Evolutionary conservation across 2,329 filamentous ascomycete genomes (phyloP).

Genomic region (Monosporascus sp.): DNA sequence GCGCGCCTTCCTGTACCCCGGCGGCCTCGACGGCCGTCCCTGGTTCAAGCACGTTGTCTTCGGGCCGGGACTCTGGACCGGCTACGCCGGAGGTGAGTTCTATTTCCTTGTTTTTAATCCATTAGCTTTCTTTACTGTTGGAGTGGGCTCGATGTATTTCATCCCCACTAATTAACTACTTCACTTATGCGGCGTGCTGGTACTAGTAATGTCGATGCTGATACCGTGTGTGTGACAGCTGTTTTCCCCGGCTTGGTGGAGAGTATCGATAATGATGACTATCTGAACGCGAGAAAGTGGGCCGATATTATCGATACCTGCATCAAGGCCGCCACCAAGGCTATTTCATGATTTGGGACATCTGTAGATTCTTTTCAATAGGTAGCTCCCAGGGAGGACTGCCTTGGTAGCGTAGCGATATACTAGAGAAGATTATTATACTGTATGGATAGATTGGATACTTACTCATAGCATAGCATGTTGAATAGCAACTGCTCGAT

Average conservation of each 20-base stretch:
- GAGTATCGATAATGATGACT: conserved; percentile 56
- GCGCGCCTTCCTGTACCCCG: conserved; percentile 68
- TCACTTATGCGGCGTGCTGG: too few relatives aligned
- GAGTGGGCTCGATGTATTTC: neutral
- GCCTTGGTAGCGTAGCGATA: too few relatives aligned
- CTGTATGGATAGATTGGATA: too few relatives aligned
- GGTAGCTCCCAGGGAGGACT: too few relatives aligned
- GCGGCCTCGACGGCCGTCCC: conserved; percentile 69
- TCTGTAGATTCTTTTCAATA: too few relatives aligned
- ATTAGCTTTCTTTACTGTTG: conserved; percentile 6
- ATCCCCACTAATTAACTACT: conserved; percentile 8
- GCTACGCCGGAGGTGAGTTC: conserved; percentile 69
- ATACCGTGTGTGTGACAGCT: conserved; percentile 28
- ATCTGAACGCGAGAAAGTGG: conserved; percentile 54
- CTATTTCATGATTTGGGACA: conserved; percentile 13
- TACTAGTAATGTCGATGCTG: too few relatives aligned
- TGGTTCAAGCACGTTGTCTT: conserved; percentile 98
- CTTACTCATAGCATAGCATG: too few relatives aligned
- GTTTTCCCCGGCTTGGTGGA: conserved; percentile 60
- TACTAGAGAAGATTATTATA: too few relatives aligned
- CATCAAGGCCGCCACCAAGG: conserved; percentile 42
- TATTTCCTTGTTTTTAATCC: neutral
- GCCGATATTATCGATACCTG: conserved; percentile 50
- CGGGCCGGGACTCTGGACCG: conserved; percentile 86
- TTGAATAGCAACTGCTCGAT: too few relatives aligned